Percentiles rank a stretch among this genome's conserved stretches.
These are phyloP conservation scores for Starmerella ratchasimensis DNA, from an alignment of 805 yeast species.

Conservation along the genomic window DNA sequence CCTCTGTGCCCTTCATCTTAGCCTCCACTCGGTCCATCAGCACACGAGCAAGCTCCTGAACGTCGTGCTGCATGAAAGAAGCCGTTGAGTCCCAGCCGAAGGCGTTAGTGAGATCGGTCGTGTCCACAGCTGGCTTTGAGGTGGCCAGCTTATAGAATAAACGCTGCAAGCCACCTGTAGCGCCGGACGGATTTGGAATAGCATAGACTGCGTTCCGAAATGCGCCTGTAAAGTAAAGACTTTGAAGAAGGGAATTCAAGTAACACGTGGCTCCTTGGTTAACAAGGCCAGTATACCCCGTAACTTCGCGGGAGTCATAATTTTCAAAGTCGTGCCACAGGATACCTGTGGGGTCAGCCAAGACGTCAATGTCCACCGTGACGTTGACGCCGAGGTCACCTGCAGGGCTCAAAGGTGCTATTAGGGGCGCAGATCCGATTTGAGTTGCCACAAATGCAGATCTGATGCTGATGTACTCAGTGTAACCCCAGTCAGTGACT, in stretches of 20 bases:
- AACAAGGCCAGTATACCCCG: constrained; percentile 84
- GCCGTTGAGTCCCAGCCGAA: constrained; percentile 97
- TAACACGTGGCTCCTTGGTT: constrained; percentile 99
- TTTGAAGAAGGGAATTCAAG: constrained; percentile 79
- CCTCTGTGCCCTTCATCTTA: constrained; percentile 78
- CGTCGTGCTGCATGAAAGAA: constrained; percentile 96
- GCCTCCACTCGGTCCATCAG: constrained; percentile 87
- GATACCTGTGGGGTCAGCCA: constrained; percentile 86
- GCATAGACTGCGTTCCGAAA: constrained; percentile 79
- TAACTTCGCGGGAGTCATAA: constrained; percentile 64
- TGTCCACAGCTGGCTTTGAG: constrained; percentile 64
- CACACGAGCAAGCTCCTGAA: constrained; percentile 88
- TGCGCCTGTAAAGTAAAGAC: constrained; percentile 69
- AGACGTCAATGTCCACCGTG: constrained; percentile 60
- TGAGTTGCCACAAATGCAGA: constrained; percentile 27
- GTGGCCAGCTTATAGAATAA: constrained; percentile 68
- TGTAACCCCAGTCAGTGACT: constrained; percentile 94
- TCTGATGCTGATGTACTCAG: constrained; percentile 51
- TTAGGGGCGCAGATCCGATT: constrained; percentile 25
- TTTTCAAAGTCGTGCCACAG: constrained; percentile 79
- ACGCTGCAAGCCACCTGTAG: constrained; percentile 75
- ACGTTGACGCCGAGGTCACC: constrained; percentile 41
- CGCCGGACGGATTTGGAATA: constrained; percentile 59
- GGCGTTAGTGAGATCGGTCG: constrained; percentile 72
- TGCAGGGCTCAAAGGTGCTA: constrained; percentile 27